Percentiles rank a stretch among this genome's conserved stretches.
phyloP scores from a whole-genome alignment of 208 protist genomes.

The Ichthyophonus hoferi region DNA sequence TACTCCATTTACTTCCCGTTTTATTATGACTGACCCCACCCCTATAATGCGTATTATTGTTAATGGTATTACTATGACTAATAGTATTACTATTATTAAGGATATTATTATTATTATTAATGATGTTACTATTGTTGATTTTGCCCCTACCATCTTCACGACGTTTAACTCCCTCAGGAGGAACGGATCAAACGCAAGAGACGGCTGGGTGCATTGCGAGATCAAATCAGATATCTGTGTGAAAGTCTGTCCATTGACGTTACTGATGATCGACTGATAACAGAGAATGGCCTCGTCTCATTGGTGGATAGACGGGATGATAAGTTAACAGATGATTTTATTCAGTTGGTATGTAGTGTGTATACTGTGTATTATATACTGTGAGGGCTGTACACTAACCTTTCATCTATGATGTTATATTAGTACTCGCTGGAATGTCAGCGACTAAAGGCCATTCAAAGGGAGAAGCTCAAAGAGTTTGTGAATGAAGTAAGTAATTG shows the following conservation, averaged over 20 bases:
- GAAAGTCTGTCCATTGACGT: not conserved
- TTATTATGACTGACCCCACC: no score
- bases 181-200: not conserved
- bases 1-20: no score
- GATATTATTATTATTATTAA: no score
- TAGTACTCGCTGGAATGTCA: not conserved
- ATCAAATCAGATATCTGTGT: not conserved
- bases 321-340: not conserved
- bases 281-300: not conserved
- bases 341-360: not conserved
- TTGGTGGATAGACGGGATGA: not conserved
- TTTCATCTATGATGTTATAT: no score
- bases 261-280: not conserved
- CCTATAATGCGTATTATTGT: no score
- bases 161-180: not conserved
- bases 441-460: not conserved
- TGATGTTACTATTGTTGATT: no score
- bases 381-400: no score
- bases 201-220: not conserved
- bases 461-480: not conserved
- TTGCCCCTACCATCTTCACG: no score
- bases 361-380: no score
- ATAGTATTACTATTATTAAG: no score
- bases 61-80: no score
- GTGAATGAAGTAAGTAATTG: not conserved